Evolutionary conservation across 805 yeast genomes (phyloP).

Genomic region (Ascoidea rubescens): DNA sequence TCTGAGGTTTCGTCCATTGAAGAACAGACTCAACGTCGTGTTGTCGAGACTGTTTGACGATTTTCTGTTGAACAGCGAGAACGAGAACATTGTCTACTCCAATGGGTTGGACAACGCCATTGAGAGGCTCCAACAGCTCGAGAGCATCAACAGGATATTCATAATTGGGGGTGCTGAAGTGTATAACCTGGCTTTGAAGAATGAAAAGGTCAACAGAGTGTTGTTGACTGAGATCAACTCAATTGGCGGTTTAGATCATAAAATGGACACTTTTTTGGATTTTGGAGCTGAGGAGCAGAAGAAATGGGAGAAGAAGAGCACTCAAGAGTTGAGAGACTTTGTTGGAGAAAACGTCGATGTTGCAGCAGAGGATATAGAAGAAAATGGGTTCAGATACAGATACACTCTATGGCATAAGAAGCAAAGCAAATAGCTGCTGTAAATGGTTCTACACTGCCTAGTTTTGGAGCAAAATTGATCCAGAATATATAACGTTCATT

Average conservation of each 20-base stretch:
- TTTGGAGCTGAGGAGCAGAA: constrained; percentile 1
- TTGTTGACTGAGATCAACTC: constrained; percentile 54
- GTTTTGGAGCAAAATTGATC: background rate
- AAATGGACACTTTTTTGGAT: constrained; percentile 61
- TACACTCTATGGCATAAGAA: constrained; percentile 45
- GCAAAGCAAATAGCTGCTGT: background rate
- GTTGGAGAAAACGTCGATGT: constrained; percentile 20
- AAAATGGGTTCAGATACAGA: constrained; percentile 39
- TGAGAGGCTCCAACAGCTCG: constrained; percentile 14
- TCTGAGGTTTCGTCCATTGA: constrained; percentile 65
- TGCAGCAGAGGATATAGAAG: constrained; percentile 17
- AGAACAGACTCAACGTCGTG: constrained; percentile 60
- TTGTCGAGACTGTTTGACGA: constrained; percentile 35
- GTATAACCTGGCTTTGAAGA: constrained; percentile 41
- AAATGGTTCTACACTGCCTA: background rate
- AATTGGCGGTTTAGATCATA: constrained; percentile 18
- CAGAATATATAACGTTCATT: no score
- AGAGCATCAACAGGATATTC: constrained; percentile 43
- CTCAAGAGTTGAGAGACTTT: constrained; percentile 22
- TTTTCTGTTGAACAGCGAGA: constrained; percentile 8
- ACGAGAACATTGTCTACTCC: constrained; percentile 19
- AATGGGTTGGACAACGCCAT: constrained; percentile 32
- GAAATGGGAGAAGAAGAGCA: constrained; percentile 24
- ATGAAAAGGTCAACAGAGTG: constrained; percentile 34
- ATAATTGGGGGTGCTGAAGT: constrained; percentile 91